These are phyloP conservation scores for Ogataea populi-albae DNA, from an alignment of 805 yeast species.

Conservation along the genomic window DNA sequence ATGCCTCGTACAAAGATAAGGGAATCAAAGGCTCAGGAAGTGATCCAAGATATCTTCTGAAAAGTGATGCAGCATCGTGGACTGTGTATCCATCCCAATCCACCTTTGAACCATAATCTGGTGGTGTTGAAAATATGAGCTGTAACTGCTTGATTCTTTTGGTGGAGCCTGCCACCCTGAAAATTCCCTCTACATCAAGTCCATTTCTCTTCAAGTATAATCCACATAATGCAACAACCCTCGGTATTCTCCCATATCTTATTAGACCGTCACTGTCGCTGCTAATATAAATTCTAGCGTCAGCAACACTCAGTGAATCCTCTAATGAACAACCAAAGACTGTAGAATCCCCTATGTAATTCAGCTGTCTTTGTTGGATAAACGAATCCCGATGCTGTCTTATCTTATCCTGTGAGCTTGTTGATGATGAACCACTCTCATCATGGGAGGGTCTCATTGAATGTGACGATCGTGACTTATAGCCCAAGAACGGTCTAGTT, in stretches of 20 bases:
- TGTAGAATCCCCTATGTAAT: conserved; percentile 44
- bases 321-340: conserved; percentile 82
- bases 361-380: conserved; percentile 39
- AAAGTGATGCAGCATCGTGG: conserved; percentile 92
- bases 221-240: conserved; percentile 95
- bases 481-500: conserved; percentile 46
- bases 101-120: conserved; percentile 82
- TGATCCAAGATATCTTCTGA: conserved; percentile 81
- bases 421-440: conserved; percentile 26
- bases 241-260: conserved; percentile 85
- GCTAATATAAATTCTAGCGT: conserved; percentile 68
- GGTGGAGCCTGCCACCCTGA: conserved; percentile 88
- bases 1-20: conserved; percentile 65
- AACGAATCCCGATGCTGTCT: conserved; percentile 52
- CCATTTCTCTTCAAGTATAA: conserved; percentile 76
- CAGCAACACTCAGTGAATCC: conserved; percentile 69
- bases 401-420: conserved; percentile 27
- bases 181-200: conserved; percentile 82
- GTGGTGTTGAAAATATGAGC: conserved; percentile 77
- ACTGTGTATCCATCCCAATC: conserved; percentile 93
- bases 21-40: conserved; percentile 94
- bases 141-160: conserved; percentile 86
- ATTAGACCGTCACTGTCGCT: conserved; percentile 62
- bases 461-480: conserved; percentile 50
- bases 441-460: conserved; percentile 35